Conservation (phyloP, 441 rosid species). For the Theobroma grandiflorum region DNA sequence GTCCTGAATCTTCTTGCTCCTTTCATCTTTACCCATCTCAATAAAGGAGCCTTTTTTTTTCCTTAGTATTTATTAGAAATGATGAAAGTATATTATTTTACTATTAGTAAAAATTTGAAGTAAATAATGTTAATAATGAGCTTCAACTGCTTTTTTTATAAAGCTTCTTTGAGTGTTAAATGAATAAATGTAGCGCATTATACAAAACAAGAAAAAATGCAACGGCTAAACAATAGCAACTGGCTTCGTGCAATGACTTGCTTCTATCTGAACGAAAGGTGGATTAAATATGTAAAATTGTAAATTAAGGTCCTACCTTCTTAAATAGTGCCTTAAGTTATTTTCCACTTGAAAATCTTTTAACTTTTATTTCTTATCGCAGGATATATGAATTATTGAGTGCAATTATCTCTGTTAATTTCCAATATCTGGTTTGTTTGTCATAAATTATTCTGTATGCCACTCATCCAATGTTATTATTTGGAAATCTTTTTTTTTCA, state of each 20-base stretch:
- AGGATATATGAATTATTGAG: constrained; percentile 7
- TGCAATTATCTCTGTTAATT: not conserved
- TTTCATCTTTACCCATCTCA: not conserved
- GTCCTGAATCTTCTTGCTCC: constrained; percentile 4
- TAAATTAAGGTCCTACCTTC: constrained; percentile 1
- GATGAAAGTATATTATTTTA: constrained; percentile 10
- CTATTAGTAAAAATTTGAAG: not conserved
- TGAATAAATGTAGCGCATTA: not conserved
- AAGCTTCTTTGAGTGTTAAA: constrained; percentile 6
- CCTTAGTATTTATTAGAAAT: not conserved
- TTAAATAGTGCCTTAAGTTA: not conserved
- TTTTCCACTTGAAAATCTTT: not conserved
- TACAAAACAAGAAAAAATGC: constrained; percentile 1
- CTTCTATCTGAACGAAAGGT: not conserved
- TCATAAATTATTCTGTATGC: constrained; percentile 7
- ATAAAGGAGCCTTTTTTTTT: not conserved
- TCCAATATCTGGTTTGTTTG: not conserved
- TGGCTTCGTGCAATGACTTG: constrained; percentile 14
- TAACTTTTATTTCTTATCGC: not conserved
- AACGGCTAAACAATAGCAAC: not conserved
- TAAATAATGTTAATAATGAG: constrained; percentile 9
- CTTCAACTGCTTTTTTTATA: constrained; percentile 13
- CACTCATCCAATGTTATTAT: not conserved
- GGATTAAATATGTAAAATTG: constrained; percentile 9
- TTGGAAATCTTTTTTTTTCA: constrained; percentile 3